Conservation (phyloP, 345 rosid species). For the Excoecaria cochinchinensis region DNA sequence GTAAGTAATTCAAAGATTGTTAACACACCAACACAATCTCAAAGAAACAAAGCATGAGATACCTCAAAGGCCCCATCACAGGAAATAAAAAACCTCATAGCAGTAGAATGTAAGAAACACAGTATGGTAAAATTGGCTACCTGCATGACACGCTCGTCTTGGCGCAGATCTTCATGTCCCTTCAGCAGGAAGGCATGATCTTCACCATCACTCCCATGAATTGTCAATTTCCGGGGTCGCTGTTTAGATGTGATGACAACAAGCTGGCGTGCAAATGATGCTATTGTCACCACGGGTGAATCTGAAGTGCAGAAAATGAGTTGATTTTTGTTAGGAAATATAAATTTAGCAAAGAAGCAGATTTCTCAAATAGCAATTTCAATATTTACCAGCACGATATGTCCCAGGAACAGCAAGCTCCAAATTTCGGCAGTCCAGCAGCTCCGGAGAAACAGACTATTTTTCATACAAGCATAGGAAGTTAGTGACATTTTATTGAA, state of each 20-base stretch:
- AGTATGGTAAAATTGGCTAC: conserved; percentile 28
- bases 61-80: neutral
- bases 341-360: conserved; percentile 1
- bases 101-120: neutral
- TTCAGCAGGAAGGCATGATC: conserved; percentile 89
- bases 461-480: conserved; percentile 15
- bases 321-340: neutral
- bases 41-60: neutral
- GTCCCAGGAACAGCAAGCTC: conserved; percentile 99
- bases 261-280: conserved; percentile 91
- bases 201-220: conserved; percentile 91
- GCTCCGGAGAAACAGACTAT: conserved; percentile 96
- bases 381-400: conserved; percentile 71
- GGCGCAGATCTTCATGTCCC: conserved; percentile 98
- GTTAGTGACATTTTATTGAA: conserved; percentile 18
- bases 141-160: conserved; percentile 99
- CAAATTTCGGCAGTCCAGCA: conserved; percentile 77
- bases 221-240: conserved; percentile 93
- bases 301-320: conserved; percentile 39
- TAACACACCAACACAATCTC: neutral
- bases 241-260: conserved; percentile 90
- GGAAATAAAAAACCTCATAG: neutral
- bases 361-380: conserved; percentile 12
- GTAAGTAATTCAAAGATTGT: neutral
- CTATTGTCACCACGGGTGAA: conserved; percentile 81